These are phyloP conservation scores for Firmiana major DNA, from an alignment of 345 rosid genomes.

Conservation along the genomic window DNA sequence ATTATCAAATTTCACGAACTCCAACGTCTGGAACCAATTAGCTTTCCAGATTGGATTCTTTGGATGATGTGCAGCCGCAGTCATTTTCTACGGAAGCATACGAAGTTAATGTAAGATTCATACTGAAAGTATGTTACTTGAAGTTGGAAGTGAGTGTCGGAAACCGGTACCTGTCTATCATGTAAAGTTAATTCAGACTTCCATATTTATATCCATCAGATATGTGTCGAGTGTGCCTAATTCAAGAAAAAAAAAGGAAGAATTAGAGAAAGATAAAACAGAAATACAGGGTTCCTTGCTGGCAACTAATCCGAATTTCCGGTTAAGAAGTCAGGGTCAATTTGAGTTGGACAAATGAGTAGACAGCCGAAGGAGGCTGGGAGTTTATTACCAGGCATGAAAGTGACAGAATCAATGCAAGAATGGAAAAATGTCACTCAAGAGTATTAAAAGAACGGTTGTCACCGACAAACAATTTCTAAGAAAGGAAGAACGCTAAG, in stretches of 20 bases:
- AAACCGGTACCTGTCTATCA: neutral
- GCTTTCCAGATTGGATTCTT: neutral
- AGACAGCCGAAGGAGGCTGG: neutral
- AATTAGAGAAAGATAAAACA: no score
- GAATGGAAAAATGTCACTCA: neutral
- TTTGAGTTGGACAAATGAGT: neutral
- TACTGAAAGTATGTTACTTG: neutral
- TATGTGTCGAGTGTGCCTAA: no score
- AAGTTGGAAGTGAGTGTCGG: neutral
- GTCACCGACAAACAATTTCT: neutral
- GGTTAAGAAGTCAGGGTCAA: neutral
- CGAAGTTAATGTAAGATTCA: no score
- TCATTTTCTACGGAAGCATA: neutral
- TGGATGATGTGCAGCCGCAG: neutral
- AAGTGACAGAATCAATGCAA: neutral
- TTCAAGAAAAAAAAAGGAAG: no score
- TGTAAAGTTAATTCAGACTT: no score
- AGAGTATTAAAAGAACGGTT: neutral
- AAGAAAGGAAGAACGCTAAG: neutral
- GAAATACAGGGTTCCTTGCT: neutral
- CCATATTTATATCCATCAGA: no score
- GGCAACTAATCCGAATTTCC: neutral
- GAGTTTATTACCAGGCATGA: neutral
- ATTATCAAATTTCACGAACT: no score
- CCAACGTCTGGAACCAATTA: neutral